Evolutionary conservation across 2,329 filamentous ascomycete genomes (phyloP), one percentile per base, ranked within the genome.

Genomic region (Epichloe sylvatica): DNA sequence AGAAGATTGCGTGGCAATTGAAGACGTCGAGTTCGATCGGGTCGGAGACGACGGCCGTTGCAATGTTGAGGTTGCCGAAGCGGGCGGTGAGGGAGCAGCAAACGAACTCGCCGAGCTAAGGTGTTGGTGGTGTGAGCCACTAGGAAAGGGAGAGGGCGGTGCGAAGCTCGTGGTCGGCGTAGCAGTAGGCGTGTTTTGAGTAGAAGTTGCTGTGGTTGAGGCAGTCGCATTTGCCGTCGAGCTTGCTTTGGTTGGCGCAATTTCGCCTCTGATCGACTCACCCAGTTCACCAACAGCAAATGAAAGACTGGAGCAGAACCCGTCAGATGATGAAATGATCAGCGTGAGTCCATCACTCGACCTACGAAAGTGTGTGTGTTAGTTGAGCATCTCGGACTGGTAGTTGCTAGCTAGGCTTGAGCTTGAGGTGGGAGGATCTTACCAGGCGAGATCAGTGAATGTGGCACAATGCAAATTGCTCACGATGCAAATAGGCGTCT

Each of bases 381-480:
- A 67, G 59, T 47, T 37, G 39, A 49, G n/a, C 13, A 15, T 38
- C 23, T 5, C 12, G 12, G 19, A 25, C 38, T 30, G 15, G 12
- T 17, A 17, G 17, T 17, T 17, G 17, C 17, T 17, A 17, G 36
- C n/a, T 5, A 42, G 36, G n/a, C 25, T 21, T 35, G 19, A 17
- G 19, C 8, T n/a, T 30, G 17, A 30, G 12, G 34, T 12, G 15
- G 9, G 33, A 19, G 30, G 2, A 21, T 6, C 5, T 30, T 78
- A 95, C 92, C 92, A 98, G 35, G 88, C 84, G 52, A 98, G 71
- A 64, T 98, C 92, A 0, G 92, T 98, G 62, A 98, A 98, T 0
- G 92, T 97, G 4, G 92, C 90, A 65, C 91, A 95, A 66, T 98
- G 92, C 55, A 98, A 70, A 61, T 98, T 98, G 76, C 89, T 97